These are phyloP conservation scores for Plenodomus lindquistii DNA, from an alignment of 2,329 filamentous ascomycete species.

Conservation along the genomic window DNA sequence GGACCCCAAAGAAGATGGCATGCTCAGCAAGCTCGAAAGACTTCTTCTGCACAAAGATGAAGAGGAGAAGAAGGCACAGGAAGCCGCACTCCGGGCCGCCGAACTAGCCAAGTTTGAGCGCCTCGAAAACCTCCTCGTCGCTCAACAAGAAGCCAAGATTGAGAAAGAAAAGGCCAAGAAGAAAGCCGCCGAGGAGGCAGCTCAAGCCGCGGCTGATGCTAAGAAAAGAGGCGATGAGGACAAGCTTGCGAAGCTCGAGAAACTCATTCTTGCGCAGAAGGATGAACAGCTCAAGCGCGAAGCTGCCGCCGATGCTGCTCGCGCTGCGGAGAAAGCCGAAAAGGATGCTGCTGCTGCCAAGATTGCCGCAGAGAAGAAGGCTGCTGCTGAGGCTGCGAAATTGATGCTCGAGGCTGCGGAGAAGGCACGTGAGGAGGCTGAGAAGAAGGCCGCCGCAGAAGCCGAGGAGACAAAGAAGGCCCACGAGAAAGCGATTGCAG, in stretches of 20 bases:
- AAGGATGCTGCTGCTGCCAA: slow-evolving; percentile 55
- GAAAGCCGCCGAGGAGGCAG: slow-evolving; percentile 38
- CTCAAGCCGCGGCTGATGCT: slow-evolving; percentile 28
- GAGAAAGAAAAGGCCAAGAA: slow-evolving; percentile 43
- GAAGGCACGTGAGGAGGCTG: slow-evolving; percentile 38
- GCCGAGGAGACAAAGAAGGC: slow-evolving; percentile 50
- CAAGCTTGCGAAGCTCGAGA: slow-evolving; percentile 39
- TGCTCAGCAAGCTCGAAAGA: slow-evolving; percentile 37
- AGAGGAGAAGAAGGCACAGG: slow-evolving; percentile 30
- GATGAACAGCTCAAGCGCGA: slow-evolving; percentile 46
- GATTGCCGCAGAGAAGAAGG: slow-evolving; percentile 54
- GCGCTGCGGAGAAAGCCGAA: slow-evolving; percentile 51
- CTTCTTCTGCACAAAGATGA: slow-evolving; percentile 36
- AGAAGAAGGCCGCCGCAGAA: slow-evolving; percentile 34
- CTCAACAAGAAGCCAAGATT: slow-evolving; percentile 41
- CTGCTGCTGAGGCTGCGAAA: slow-evolving; percentile 34
- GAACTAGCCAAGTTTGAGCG: slow-evolving; percentile 43
- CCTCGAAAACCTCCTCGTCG: slow-evolving; percentile 41
- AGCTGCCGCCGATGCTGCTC: slow-evolving; percentile 34
- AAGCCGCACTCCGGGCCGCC: slow-evolving; percentile 35
- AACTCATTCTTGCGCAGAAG: slow-evolving; percentile 48
- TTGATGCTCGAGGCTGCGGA: slow-evolving; percentile 34
- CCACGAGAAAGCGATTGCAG: slow-evolving; percentile 53
- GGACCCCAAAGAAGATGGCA: slow-evolving; percentile 32
- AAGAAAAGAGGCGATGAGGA: slow-evolving; percentile 44